These are phyloP conservation scores for Papiliotrema nemorosa DNA, from an alignment of 1,284 basidiomycete species.

Conservation along the genomic window DNA sequence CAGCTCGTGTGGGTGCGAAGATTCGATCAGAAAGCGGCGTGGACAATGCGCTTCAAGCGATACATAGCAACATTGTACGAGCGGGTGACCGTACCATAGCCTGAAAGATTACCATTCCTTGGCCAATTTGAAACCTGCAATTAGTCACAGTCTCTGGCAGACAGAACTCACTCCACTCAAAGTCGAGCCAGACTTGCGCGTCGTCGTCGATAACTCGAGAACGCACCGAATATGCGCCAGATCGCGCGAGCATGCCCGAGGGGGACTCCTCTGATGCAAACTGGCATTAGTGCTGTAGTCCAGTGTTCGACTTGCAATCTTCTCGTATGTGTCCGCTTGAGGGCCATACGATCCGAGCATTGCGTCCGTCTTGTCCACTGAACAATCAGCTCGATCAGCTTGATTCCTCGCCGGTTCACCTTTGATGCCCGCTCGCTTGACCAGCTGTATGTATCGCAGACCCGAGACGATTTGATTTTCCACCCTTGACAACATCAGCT, in stretches of 20 bases:
- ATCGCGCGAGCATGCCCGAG: conserved; percentile 56
- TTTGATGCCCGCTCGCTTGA: conserved; percentile 50
- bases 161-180: conserved; percentile 46
- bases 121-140: conserved; percentile 45
- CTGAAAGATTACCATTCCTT: conserved; percentile 42
- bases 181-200: conserved; percentile 47
- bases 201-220: conserved; percentile 56
- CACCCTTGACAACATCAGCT: conserved; percentile 27
- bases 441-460: conserved; percentile 55
- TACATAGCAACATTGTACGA: conserved; percentile 35
- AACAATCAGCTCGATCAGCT: neutral
- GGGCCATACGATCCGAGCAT: conserved; percentile 57
- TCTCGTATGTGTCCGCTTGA: conserved; percentile 46
- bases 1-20: conserved; percentile 60
- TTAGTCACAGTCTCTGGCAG: conserved; percentile 6
- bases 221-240: conserved; percentile 53
- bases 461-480: conserved; percentile 55
- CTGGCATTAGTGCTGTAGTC: conserved; percentile 16
- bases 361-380: conserved; percentile 44
- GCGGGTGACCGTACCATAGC: conserved; percentile 31
- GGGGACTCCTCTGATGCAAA: conserved; percentile 52
- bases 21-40: conserved; percentile 57
- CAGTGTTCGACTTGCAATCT: conserved; percentile 40
- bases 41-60: conserved; percentile 35
- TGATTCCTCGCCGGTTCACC: conserved; percentile 22